These are phyloP conservation scores for Fusarium paranaense DNA, from an alignment of 2,329 filamentous ascomycete species.

Conservation along the genomic window DNA sequence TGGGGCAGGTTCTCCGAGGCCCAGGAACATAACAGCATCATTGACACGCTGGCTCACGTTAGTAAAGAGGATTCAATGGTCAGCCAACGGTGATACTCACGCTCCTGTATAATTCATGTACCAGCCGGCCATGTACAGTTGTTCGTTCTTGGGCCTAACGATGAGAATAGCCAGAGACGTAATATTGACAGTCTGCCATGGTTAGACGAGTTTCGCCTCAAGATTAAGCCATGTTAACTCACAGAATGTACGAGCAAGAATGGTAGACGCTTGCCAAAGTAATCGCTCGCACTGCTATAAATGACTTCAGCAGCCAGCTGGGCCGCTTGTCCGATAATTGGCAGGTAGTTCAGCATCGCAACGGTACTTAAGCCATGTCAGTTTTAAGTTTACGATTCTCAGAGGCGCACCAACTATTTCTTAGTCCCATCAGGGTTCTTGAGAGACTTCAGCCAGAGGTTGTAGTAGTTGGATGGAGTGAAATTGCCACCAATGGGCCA, in stretches of 20 bases:
- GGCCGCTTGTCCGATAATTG: slow-evolving; percentile 10
- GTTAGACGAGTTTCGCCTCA: neutral
- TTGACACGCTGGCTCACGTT: neutral
- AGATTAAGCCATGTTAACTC: too few species aligned
- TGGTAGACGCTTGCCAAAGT: slow-evolving; percentile 8
- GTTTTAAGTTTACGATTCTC: neutral
- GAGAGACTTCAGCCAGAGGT: neutral
- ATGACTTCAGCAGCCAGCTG: slow-evolving; percentile 15
- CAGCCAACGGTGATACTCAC: neutral
- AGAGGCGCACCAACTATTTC: neutral
- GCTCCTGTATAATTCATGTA: slow-evolving; percentile 23
- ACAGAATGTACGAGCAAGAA: slow-evolving; percentile 14
- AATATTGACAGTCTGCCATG: slow-evolving; percentile 8
- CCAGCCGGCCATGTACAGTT: slow-evolving; percentile 15
- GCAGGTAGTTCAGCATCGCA: slow-evolving; percentile 18
- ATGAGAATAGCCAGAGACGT: slow-evolving; percentile 20
- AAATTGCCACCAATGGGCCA: neutral
- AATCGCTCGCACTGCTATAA: slow-evolving; percentile 14
- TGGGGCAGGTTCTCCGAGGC: slow-evolving; percentile 7
- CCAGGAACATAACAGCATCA: slow-evolving; percentile 18
- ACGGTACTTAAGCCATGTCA: neutral
- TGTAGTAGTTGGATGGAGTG: neutral
- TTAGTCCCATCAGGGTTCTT: neutral
- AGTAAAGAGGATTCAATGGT: neutral
- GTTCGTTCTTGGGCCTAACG: slow-evolving; percentile 8